Evolutionary conservation across 768 basidiomycete genomes (phyloP).

Genomic region (Termitomyces sp.): DNA sequence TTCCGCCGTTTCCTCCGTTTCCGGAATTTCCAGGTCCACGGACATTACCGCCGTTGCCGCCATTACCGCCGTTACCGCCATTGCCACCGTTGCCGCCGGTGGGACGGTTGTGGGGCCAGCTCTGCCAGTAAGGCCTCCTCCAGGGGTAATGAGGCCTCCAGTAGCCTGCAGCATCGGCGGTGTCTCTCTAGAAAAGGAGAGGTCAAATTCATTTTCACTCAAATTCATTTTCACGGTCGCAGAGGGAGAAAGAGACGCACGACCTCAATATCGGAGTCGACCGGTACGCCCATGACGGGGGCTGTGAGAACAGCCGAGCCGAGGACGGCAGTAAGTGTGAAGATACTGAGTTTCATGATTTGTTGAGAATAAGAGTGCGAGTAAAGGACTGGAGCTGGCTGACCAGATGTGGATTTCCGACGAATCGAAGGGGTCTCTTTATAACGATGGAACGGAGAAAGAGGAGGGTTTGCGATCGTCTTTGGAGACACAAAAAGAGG

Average conservation of each 20-base stretch:
- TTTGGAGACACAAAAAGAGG: constrained; percentile 1
- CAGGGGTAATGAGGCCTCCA: neutral
- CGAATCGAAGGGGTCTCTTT: neutral
- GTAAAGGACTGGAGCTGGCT: neutral
- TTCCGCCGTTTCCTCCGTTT: no score
- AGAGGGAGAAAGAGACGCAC: no score
- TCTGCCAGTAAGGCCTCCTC: neutral
- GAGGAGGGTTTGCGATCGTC: neutral
- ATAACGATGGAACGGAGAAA: neutral
- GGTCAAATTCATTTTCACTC: neutral
- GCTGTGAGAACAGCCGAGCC: constrained; percentile 2
- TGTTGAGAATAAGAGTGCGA: neutral
- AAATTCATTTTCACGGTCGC: no score
- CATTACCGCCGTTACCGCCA: no score
- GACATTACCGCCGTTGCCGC: no score
- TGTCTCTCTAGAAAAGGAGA: neutral
- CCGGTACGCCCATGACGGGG: constrained; percentile 1
- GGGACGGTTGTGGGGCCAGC: neutral
- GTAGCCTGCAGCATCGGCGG: neutral
- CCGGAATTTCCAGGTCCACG: no score
- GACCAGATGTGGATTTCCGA: neutral
- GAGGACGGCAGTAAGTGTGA: constrained; percentile 2
- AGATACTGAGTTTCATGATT: constrained; percentile 6
- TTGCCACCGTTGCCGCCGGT: no score
- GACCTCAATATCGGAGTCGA: neutral